phyloP scores from a whole-genome alignment of 139 green algal species.

The Chlorella sp. region DNA sequence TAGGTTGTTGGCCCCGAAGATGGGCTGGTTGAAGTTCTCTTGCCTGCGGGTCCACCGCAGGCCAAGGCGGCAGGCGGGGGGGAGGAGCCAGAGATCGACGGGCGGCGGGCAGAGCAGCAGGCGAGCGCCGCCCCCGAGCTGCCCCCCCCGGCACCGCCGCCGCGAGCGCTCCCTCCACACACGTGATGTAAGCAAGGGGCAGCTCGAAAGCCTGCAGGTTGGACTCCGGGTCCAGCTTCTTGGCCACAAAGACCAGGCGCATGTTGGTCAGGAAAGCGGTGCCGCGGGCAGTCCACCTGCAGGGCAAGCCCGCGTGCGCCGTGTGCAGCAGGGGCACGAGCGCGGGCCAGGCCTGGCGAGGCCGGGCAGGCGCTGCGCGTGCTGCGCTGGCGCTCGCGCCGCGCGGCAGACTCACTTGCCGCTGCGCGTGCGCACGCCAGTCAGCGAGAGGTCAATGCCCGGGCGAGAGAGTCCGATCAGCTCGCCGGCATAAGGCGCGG shows the following conservation, averaged over 20 bases:
- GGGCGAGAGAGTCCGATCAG: conserved; percentile 58
- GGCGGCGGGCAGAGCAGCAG: too few species aligned
- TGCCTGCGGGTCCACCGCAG: too few species aligned
- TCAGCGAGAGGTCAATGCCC: conserved; percentile 60
- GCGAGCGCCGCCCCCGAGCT: too few species aligned
- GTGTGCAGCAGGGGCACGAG: too few species aligned
- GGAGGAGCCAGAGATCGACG: too few species aligned
- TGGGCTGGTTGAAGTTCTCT: conserved; percentile 90
- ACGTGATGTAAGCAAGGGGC: conserved; percentile 83
- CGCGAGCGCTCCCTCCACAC: too few species aligned
- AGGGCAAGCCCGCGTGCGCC: neutral
- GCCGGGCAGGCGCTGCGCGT: too few species aligned
- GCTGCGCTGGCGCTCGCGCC: neutral
- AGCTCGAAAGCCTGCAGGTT: conserved; percentile 83
- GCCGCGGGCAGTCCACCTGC: conserved; percentile 36
- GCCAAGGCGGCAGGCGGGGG: too few species aligned
- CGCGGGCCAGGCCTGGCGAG: neutral
- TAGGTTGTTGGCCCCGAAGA: conserved; percentile 95
- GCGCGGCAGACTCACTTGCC: conserved; percentile 57
- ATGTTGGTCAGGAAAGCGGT: conserved; percentile 59
- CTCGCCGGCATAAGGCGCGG: conserved; percentile 68
- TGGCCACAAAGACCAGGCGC: conserved; percentile 78
- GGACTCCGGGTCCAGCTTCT: conserved; percentile 53
- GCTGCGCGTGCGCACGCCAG: conserved; percentile 54
- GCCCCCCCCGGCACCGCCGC: too few species aligned